Evolutionary conservation across 2,329 filamentous ascomycete genomes (phyloP).

Genomic region (Pyricularia sp.): DNA sequence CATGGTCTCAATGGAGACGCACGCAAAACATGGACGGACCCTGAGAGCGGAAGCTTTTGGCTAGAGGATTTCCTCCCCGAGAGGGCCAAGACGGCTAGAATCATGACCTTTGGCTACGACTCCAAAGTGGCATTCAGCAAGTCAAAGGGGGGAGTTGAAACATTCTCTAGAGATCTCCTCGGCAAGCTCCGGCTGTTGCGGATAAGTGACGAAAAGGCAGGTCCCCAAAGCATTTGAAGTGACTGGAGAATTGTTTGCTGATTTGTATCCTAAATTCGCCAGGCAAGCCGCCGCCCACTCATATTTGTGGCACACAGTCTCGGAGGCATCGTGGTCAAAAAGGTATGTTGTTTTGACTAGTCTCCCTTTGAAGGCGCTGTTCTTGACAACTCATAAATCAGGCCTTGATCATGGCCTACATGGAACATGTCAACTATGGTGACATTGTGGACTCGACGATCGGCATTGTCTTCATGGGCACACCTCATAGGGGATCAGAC

Average conservation of each 20-base stretch:
- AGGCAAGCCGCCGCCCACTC: not conserved
- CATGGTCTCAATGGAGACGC: not conserved
- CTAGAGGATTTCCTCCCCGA: constrained; percentile 1
- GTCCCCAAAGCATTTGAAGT: not conserved
- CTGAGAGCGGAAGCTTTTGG: not conserved
- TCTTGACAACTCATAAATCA: not conserved
- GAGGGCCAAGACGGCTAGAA: not conserved
- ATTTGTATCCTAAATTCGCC: not conserved
- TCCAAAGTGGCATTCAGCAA: not conserved
- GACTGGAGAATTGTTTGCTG: not conserved
- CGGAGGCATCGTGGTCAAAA: not conserved
- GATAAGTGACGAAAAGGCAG: not conserved
- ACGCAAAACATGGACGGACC: constrained; percentile 1
- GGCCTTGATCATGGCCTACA: not conserved
- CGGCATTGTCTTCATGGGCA: not conserved
- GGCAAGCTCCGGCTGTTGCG: not conserved
- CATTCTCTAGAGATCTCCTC: not conserved
- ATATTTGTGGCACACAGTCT: not conserved
- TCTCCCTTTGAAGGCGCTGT: not conserved
- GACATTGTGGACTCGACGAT: not conserved
- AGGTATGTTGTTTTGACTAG: not conserved
- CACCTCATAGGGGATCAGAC: not conserved
- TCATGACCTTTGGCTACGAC: constrained; percentile 2
- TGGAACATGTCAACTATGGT: not conserved
- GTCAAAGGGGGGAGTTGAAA: not conserved